Evolutionary conservation across 139 green algal genomes (phyloP).

Genomic region (Chlorella sp.): DNA sequence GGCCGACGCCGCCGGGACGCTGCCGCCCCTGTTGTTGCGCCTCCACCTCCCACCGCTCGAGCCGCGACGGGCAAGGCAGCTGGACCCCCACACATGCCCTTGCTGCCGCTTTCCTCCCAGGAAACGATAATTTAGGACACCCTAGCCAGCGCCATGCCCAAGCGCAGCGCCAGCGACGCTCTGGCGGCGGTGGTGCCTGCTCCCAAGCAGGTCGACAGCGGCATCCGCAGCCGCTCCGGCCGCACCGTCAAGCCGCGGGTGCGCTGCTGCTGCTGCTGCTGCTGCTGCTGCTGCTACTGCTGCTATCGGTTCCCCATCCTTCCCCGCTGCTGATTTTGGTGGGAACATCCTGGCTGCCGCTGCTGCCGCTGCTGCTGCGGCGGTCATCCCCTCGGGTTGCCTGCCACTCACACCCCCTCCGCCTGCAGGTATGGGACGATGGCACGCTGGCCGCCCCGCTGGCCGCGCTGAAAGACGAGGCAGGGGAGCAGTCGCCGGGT

Average conservation of each 20-base stretch:
- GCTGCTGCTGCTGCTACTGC: not conserved
- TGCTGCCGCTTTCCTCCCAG: no score
- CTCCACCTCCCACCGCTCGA: no score
- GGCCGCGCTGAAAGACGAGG: slow-evolving; percentile 9
- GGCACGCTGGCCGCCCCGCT: slow-evolving; percentile 34
- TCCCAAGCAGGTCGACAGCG: not conserved
- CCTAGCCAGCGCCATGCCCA: slow-evolving; percentile 4
- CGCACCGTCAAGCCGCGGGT: slow-evolving; percentile 40
- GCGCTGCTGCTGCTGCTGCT: no score
- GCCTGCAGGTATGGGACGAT: slow-evolving; percentile 37
- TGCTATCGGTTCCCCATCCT: no score
- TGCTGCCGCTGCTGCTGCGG: not conserved
- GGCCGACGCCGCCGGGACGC: no score
- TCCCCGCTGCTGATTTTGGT: no score
- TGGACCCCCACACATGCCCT: no score
- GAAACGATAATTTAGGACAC: no score
- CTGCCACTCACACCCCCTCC: not conserved
- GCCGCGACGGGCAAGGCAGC: no score
- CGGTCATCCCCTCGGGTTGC: no score
- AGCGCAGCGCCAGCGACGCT: slow-evolving; percentile 21
- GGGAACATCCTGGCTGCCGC: not conserved
- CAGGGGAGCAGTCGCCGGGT: not conserved
- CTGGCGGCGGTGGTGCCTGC: slow-evolving; percentile 20
- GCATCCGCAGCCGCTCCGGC: slow-evolving; percentile 36
- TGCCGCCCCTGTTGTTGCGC: no score